These are phyloP conservation scores for Pyrrhoderma lamaoense DNA, from an alignment of 1,284 basidiomycete species.

Conservation along the genomic window DNA sequence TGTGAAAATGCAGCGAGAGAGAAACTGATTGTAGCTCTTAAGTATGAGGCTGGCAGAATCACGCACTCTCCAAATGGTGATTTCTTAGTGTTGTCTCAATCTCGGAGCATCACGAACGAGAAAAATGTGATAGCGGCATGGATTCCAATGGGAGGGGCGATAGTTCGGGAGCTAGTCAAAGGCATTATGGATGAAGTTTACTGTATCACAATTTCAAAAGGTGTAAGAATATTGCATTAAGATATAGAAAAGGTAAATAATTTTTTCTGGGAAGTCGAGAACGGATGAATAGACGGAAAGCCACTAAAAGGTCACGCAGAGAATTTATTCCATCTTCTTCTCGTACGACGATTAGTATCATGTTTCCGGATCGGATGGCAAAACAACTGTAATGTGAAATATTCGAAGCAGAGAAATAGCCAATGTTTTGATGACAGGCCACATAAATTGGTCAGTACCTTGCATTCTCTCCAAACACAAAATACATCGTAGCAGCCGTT, in stretches of 20 bases:
- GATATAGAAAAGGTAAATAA: conserved; percentile 11
- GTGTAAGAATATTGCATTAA: conserved; percentile 16
- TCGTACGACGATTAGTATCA: neutral
- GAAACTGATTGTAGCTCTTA: too few species aligned
- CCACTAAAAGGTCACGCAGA: conserved; percentile 6
- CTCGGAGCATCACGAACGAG: too few species aligned
- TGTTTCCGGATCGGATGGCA: conserved; percentile 13
- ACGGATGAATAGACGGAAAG: neutral
- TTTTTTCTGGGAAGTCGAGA: conserved; percentile 19
- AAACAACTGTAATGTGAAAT: neutral
- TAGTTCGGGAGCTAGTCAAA: neutral
- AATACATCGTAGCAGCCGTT: too few species aligned
- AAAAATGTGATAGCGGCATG: conserved; percentile 19
- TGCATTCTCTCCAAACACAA: too few species aligned
- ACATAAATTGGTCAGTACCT: too few species aligned
- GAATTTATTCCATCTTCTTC: conserved; percentile 8
- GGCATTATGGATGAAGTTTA: conserved; percentile 7
- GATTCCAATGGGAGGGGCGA: conserved; percentile 13
- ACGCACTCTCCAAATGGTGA: too few species aligned
- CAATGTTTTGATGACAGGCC: too few species aligned
- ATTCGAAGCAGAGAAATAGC: too few species aligned
- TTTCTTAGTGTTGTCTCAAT: too few species aligned
- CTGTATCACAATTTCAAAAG: conserved; percentile 5
- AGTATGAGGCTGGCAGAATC: too few species aligned
- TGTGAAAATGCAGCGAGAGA: too few species aligned